Percentiles rank a stretch among this genome's conserved stretches.
Conservation (phyloP, 1,284 basidiomycete genomes). For the Apiotrichum sp. region DNA sequence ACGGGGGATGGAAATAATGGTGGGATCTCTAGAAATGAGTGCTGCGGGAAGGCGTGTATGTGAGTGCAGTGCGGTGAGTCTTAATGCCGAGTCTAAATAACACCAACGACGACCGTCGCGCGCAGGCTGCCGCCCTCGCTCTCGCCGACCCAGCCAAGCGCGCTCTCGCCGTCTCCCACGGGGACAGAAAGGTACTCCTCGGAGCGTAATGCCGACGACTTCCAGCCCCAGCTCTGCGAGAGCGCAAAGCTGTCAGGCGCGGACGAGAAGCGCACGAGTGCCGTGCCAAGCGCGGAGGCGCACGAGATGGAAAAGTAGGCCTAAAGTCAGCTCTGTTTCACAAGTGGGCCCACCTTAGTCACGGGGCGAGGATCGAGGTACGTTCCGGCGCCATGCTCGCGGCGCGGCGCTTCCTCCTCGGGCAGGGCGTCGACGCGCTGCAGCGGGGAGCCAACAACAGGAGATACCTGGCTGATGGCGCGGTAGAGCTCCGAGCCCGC, state of each 20-base stretch:
- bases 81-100: conserved; percentile 51
- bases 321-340: conserved; percentile 9
- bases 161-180: conserved; percentile 51
- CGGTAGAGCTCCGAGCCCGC: conserved; percentile 5
- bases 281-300: conserved; percentile 70
- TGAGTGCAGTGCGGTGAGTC: too few species aligned
- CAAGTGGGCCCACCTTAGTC: conserved; percentile 33
- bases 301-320: conserved; percentile 77
- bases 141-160: conserved; percentile 47
- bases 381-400: conserved; percentile 3
- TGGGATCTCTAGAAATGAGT: too few species aligned
- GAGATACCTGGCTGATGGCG: conserved; percentile 13
- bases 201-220: conserved; percentile 43
- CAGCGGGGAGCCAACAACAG: conserved; percentile 9
- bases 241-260: conserved; percentile 79
- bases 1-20: too few species aligned
- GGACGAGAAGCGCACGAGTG: conserved; percentile 71
- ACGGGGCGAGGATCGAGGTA: conserved; percentile 47
- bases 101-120: conserved; percentile 65
- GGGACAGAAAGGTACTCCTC: conserved; percentile 43
- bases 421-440: conserved; percentile 2
- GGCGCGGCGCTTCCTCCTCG: conserved; percentile 14
- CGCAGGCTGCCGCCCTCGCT: conserved; percentile 58
- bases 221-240: conserved; percentile 53
- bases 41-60: too few species aligned